Conservation (phyloP, 164 flowering plant genomes). For the Magnolia changhungtana region DNA sequence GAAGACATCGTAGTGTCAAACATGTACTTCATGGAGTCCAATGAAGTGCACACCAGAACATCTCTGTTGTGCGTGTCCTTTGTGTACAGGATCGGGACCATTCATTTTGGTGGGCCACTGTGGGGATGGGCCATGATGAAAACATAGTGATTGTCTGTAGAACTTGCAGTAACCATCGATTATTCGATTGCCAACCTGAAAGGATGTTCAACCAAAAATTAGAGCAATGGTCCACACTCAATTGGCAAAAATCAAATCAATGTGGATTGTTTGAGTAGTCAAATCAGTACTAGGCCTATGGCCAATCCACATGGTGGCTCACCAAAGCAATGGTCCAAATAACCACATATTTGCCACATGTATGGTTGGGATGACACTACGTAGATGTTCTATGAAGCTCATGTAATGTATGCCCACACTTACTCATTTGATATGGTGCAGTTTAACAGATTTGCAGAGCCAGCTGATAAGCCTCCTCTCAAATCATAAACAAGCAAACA, state of each 20-base stretch:
- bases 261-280: too few relatives aligned
- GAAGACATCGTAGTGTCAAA: neutral
- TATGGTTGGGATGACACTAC: neutral
- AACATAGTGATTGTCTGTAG: neutral
- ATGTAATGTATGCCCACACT: neutral
- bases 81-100: neutral
- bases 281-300: neutral
- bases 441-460: conserved; percentile 47
- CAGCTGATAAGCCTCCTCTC: conserved; percentile 36
- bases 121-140: neutral
- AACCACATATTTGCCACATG: neutral
- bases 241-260: too few relatives aligned
- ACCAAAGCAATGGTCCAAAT: neutral
- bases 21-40: neutral
- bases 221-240: too few relatives aligned
- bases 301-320: neutral
- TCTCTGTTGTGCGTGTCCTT: too few relatives aligned
- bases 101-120: neutral
- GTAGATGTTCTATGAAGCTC: neutral
- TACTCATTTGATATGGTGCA: neutral
- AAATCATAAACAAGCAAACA: conserved; percentile 18
- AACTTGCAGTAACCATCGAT: neutral
- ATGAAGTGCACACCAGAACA: too few relatives aligned
- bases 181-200: neutral
- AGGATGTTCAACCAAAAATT: neutral